These are phyloP conservation scores for Flaveria robusta DNA, from an alignment of 129 eudicot species.

Conservation along the genomic window DNA sequence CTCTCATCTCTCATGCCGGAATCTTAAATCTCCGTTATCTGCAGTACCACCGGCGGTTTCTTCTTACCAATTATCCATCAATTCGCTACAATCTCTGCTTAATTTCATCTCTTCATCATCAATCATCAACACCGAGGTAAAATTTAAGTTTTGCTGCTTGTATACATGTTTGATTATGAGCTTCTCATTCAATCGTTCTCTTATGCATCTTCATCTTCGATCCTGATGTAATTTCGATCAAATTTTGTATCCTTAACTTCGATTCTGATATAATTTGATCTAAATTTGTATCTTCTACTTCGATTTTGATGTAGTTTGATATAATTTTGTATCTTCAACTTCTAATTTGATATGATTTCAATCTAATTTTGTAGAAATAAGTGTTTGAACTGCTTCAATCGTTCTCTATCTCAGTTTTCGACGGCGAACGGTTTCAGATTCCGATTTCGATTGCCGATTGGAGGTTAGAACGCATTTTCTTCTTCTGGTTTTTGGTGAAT, in stretches of 20 bases:
- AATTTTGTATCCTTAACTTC: background rate
- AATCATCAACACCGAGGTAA: slow-evolving; percentile 29
- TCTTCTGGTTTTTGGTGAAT: background rate
- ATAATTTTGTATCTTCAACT: background rate
- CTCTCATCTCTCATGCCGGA: slow-evolving; percentile 27
- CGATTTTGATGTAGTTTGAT: background rate
- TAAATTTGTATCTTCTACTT: background rate
- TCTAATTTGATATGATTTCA: background rate
- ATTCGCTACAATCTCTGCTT: background rate
- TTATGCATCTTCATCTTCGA: background rate
- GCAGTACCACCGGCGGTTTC: background rate
- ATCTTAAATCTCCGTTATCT: background rate
- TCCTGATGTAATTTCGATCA: background rate
- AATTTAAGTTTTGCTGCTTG: background rate
- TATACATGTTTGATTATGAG: background rate
- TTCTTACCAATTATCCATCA: background rate
- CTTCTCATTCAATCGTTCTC: background rate
- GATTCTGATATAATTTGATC: slow-evolving; percentile 8
- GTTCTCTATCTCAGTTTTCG: background rate
- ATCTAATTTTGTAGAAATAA: background rate
- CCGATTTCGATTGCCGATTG: background rate
- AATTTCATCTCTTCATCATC: slow-evolving; percentile 14
- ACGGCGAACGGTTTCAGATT: background rate
- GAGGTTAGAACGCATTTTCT: slow-evolving; percentile 4
- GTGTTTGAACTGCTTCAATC: background rate